Evolutionary conservation across 208 protist species (phyloP).

Genomic region (Spironucleus salmonicida): DNA sequence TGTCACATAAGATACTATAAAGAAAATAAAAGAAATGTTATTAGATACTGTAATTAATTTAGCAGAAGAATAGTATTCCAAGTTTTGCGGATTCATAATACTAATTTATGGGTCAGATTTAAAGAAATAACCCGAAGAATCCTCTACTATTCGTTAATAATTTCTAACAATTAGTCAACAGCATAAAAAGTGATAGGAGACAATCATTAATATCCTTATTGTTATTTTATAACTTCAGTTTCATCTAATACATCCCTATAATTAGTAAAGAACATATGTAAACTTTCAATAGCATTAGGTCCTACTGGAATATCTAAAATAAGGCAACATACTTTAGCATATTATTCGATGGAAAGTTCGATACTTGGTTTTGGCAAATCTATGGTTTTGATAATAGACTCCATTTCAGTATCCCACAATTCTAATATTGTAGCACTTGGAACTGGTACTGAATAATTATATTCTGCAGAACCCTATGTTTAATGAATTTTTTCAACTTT

Average conservation of each 20-base stretch:
- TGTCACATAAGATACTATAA: too few species aligned
- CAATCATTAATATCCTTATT: too few species aligned
- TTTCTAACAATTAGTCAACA: too few species aligned
- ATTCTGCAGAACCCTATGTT: background rate
- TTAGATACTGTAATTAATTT: too few species aligned
- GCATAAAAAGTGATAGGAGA: too few species aligned
- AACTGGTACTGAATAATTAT: background rate
- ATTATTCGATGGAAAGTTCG: background rate
- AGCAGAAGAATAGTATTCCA: too few species aligned
- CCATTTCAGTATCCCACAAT: constrained; percentile 16
- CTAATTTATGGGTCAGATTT: too few species aligned
- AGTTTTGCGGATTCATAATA: too few species aligned
- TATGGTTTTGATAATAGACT: background rate
- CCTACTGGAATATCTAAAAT: constrained; percentile 10
- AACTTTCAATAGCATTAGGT: background rate
- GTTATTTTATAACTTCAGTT: too few species aligned
- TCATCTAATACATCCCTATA: constrained; percentile 23
- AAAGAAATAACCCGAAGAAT: too few species aligned
- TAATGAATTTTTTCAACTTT: constrained; percentile 10
- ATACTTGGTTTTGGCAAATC: constrained; percentile 7
- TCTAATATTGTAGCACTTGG: constrained; percentile 1
- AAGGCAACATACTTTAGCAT: background rate
- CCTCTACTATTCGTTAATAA: too few species aligned
- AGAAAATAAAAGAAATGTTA: too few species aligned
- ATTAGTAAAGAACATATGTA: constrained; percentile 26